Conservation (phyloP, 441 rosid species). For the Adansonia madagascariensis region DNA sequence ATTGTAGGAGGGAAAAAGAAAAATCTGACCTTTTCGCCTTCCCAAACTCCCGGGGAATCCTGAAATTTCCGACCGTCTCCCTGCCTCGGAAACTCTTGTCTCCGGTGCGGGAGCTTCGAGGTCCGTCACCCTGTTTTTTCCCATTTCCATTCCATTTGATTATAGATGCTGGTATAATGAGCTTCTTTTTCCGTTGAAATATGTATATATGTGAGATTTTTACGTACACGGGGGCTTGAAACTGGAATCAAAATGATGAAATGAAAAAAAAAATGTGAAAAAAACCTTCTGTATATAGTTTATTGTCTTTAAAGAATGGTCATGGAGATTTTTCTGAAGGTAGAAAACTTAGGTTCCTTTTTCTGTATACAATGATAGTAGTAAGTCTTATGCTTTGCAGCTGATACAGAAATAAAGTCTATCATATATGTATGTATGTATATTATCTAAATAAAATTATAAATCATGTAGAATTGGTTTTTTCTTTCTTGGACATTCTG, state of each 20-base stretch:
- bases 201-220: neutral
- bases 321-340: neutral
- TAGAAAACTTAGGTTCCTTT: neutral
- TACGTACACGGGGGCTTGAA: neutral
- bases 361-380: neutral
- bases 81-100: constrained; percentile 2
- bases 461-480: neutral
- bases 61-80: constrained; percentile 8
- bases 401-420: too few species aligned
- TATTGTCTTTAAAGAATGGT: too few species aligned
- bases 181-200: neutral
- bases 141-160: neutral
- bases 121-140: constrained; percentile 17
- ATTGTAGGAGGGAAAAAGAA: neutral
- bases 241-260: neutral
- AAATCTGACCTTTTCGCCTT: neutral
- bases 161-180: too few species aligned
- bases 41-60: neutral
- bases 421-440: too few species aligned
- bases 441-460: neutral
- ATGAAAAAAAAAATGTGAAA: neutral
- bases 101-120: constrained; percentile 29
- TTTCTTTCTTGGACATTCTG: constrained; percentile 12
- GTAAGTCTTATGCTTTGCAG: neutral
- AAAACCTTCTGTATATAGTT: too few species aligned